A percentile compares a stretch with the other conserved stretches of the same genome.
Conservation (phyloP, 1,284 basidiomycete species). For the Xerocomus nothofagi region DNA sequence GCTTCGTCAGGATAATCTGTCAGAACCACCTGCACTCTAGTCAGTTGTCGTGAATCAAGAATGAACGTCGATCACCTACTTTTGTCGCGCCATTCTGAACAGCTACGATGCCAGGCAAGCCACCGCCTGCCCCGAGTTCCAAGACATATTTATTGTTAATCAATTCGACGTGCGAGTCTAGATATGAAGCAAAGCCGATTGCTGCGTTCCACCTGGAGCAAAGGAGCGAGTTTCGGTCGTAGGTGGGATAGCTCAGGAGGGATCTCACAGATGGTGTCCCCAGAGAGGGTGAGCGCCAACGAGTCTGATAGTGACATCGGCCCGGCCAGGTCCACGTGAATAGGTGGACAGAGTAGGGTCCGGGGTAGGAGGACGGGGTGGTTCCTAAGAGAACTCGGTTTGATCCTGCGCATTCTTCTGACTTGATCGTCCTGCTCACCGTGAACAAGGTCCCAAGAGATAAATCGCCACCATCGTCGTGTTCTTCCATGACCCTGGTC, state of each 20-base stretch:
- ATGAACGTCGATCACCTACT: constrained; percentile 37
- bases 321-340: constrained; percentile 35
- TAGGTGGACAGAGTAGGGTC: constrained; percentile 54
- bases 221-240: background rate
- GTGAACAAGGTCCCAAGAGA: constrained; percentile 38
- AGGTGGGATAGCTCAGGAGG: background rate
- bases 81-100: constrained; percentile 66
- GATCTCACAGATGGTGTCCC: constrained; percentile 82
- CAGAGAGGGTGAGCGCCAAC: constrained; percentile 90
- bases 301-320: constrained; percentile 63
- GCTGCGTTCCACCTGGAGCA: constrained; percentile 81
- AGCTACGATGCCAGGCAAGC: constrained; percentile 78
- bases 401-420: background rate
- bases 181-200: constrained; percentile 69
- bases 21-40: constrained; percentile 59
- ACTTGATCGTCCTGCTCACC: constrained; percentile 25
- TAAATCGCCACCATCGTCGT: constrained; percentile 26
- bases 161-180: constrained; percentile 57
- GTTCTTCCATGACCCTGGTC: constrained; percentile 5
- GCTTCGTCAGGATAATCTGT: constrained; percentile 91
- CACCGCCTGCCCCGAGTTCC: constrained; percentile 93
- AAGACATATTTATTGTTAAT: constrained; percentile 57
- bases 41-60: background rate
- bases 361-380: constrained; percentile 58
- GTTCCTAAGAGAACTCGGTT: constrained; percentile 39